Base-by-base conservation (phyloP, 805 yeast species). In the Kodamaea sagamina region DNA sequence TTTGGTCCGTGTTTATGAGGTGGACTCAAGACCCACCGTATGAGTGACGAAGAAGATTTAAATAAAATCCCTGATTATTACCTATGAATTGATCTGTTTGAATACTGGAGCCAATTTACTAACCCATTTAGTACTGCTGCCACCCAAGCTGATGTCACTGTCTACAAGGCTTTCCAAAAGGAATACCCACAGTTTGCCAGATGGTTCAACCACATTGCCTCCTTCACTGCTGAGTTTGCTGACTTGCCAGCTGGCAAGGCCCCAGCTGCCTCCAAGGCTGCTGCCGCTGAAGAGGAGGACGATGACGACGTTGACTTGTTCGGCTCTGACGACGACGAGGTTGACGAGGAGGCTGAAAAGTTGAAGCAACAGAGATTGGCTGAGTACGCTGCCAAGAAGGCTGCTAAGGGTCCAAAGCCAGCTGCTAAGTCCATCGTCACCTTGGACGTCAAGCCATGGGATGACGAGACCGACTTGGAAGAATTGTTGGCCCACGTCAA, bases 391-490 rank as follows among this genome's bases (percentile, higher is more conserved):
- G 96, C 95, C 65, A 89, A 86, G 84, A 93, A 93, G 85, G 96
- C 96, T 58, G 84, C 92, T 59, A 86, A 86, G 78, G 95, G 95
- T 69, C 89, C 98, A 63, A 89, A 89, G 82, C 89, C 98, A 64
- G 97, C 96, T 74, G 97, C 99, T 67, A 93, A 93, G 81, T 88
- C 97, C 50, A 77, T 89, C 58, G 96, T 93, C 65, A 92, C 99
- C 65, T 67, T 93, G 62, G 99, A 93, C 62, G 95, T 93, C 62
- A 93, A 93, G 84, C 98, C 97, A 77, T 93, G 99, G 99, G 99
- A 93, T 75, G 99, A 93, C 67, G 98, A 93, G 81, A 93, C 99
- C 60, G 84, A 92, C 68, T 79, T 93, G 68, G 95, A 93, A 52
- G 84, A 84, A 72, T 68, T 93, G 76, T 72, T 88, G 59, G 90